Percentiles rank a stretch among this genome's conserved stretches.
Evolutionary conservation across 192 early-diverging fungal species (phyloP).

Genomic region (Oehlia diaphana): DNA sequence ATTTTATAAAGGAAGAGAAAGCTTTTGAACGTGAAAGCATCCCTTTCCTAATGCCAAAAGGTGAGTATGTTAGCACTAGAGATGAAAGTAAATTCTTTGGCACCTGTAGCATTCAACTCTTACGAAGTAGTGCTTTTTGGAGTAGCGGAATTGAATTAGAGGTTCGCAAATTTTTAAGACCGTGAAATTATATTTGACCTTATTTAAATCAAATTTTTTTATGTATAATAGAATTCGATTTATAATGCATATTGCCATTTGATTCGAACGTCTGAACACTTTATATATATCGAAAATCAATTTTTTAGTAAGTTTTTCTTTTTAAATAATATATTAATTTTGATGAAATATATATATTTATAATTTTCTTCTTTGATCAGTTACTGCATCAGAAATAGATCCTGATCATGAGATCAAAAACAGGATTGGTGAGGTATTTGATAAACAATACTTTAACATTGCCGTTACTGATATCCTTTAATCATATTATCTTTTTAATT

Average conservation of each 20-base stretch:
- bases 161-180: slow-evolving; percentile 25
- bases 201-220: background rate
- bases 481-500: background rate
- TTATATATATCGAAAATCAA: slow-evolving; percentile 93
- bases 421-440: slow-evolving; percentile 60
- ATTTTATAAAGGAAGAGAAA: slow-evolving; percentile 77
- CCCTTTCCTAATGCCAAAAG: slow-evolving; percentile 74
- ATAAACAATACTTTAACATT: background rate
- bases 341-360: background rate
- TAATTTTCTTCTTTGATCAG: slow-evolving; percentile 24
- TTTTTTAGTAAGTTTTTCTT: slow-evolving; percentile 70
- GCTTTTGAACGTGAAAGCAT: slow-evolving; percentile 57
- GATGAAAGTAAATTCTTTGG: slow-evolving; percentile 38
- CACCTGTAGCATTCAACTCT: slow-evolving; percentile 65
- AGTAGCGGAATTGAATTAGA: slow-evolving; percentile 64
- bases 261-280: slow-evolving; percentile 78
- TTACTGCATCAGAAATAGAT: slow-evolving; percentile 47
- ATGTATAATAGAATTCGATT: slow-evolving; percentile 63
- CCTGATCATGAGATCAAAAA: slow-evolving; percentile 68
- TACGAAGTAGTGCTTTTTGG: slow-evolving; percentile 73
- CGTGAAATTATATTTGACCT: background rate
- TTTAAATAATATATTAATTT: background rate
- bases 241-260: slow-evolving; percentile 77
- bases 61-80: slow-evolving; percentile 42
- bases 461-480: background rate